Conservation (phyloP, 495 filamentous ascomycete genomes). For the Aspergillus ostianus region DNA sequence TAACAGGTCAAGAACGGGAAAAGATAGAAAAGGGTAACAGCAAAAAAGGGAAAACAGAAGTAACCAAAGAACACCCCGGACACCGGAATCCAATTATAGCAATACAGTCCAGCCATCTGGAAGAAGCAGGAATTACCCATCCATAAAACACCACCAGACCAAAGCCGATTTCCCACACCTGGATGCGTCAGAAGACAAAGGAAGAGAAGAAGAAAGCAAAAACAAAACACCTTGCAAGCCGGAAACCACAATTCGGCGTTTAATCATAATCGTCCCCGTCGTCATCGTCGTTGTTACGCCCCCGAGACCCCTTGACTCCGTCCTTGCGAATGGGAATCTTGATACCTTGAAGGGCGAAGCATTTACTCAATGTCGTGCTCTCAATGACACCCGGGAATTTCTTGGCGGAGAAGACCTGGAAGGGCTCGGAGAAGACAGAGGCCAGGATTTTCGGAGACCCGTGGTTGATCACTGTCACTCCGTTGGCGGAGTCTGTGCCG, state of each 20-base stretch:
- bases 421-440: constrained; percentile 80
- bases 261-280: constrained; percentile 45
- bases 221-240: constrained; percentile 2
- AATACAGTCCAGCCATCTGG: constrained; percentile 27
- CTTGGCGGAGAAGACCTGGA: constrained; percentile 95
- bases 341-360: constrained; percentile 92
- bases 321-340: constrained; percentile 95
- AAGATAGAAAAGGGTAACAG: constrained; percentile 3
- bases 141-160: constrained; percentile 33
- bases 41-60: constrained; percentile 9
- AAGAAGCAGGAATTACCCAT: constrained; percentile 11
- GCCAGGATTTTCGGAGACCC: constrained; percentile 83
- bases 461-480: constrained; percentile 61
- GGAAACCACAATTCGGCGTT: not conserved
- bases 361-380: constrained; percentile 88
- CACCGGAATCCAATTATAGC: constrained; percentile 29
- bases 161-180: constrained; percentile 19
- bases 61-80: constrained; percentile 19
- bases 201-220: constrained; percentile 13
- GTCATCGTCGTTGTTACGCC: constrained; percentile 62
- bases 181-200: constrained; percentile 11
- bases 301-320: constrained; percentile 59
- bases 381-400: constrained; percentile 98
- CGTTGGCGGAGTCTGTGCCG: constrained; percentile 46
- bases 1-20: not conserved